These are phyloP conservation scores for Hippophae gyantsensis DNA, from an alignment of 306 rosid genomes.

Conservation along the genomic window DNA sequence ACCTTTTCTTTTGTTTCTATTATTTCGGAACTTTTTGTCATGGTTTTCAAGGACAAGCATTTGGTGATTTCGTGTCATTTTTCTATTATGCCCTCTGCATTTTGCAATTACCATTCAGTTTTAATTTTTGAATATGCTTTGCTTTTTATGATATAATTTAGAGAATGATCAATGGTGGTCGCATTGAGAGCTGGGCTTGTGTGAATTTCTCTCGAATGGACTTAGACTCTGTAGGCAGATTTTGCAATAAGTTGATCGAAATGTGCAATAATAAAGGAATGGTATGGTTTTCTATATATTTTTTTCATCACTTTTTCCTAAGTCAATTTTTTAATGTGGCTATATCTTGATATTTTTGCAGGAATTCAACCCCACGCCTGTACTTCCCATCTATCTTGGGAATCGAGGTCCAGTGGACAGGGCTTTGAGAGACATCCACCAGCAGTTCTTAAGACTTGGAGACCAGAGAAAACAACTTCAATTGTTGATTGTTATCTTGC, in stretches of 20 bases:
- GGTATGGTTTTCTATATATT: conserved; percentile 26
- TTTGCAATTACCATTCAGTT: no score
- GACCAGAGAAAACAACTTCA: conserved; percentile 25
- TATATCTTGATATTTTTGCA: conserved; percentile 3
- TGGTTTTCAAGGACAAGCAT: no score
- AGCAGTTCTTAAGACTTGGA: conserved; percentile 7
- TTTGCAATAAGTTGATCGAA: conserved; percentile 21
- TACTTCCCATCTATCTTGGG: conserved; percentile 18
- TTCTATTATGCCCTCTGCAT: no score
- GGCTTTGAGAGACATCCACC: conserved; percentile 29
- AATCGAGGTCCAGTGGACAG: conserved; percentile 25
- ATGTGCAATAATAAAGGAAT: conserved; percentile 69
- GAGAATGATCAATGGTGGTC: conserved; percentile 69
- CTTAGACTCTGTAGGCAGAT: conserved; percentile 1
- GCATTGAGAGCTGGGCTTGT: conserved; percentile 39
- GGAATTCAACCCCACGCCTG: conserved; percentile 30
- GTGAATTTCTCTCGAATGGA: conserved; percentile 29
- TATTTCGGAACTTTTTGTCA: no score
- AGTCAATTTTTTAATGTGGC: background rate
- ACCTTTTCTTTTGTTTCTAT: background rate
- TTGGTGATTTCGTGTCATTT: no score
- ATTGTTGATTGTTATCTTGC: conserved; percentile 55
- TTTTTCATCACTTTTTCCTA: background rate
- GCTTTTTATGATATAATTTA: conserved; percentile 13
- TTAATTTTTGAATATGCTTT: no score